A percentile compares a stretch with the other conserved stretches of the same genome.
Evolutionary conservation across 2,329 filamentous ascomycete species (phyloP).

Genomic region (Colletotrichum spinosum): DNA sequence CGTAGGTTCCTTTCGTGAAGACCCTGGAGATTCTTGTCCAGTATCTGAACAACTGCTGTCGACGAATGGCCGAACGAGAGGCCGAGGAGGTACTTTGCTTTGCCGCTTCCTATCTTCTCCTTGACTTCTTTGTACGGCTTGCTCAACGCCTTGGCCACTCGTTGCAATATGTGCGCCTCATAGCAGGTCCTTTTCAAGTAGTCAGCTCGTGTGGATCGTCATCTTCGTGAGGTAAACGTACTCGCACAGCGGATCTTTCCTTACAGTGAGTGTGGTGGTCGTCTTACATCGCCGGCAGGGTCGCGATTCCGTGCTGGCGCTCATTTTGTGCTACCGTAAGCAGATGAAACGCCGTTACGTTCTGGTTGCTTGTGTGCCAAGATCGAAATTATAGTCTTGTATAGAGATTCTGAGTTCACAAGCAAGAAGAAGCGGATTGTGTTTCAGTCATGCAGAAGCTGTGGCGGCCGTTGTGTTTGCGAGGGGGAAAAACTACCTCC

Average conservation of each 20-base stretch:
- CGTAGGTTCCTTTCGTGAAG: conserved; percentile 74
- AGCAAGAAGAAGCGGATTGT: too few relatives aligned
- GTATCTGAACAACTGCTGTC: conserved; percentile 78
- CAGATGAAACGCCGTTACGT: too few relatives aligned
- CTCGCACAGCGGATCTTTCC: conserved; percentile 43
- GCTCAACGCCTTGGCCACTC: conserved; percentile 79
- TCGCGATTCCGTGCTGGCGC: conserved; percentile 18
- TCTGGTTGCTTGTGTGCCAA: too few relatives aligned
- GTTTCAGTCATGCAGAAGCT: too few relatives aligned
- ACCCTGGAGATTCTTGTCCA: conserved; percentile 75
- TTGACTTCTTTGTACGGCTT: conserved; percentile 60
- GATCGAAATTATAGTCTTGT: too few relatives aligned
- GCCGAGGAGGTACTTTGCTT: conserved; percentile 74
- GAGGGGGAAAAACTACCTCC: too few relatives aligned
- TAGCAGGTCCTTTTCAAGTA: conserved; percentile 72
- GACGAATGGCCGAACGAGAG: conserved; percentile 89
- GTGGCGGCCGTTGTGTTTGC: too few relatives aligned
- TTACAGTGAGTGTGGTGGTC: conserved; percentile 38
- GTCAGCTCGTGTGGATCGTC: conserved; percentile 24
- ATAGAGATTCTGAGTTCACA: too few relatives aligned
- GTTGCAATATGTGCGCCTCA: conserved; percentile 79
- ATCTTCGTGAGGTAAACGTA: conserved; percentile 30
- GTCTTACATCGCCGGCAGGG: conserved; percentile 41
- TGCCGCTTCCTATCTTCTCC: conserved; percentile 43
- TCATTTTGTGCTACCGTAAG: conserved; percentile 14